Evolutionary conservation across 164 flowering plant species (phyloP).

Genomic region (Chimonanthus salicifolius): DNA sequence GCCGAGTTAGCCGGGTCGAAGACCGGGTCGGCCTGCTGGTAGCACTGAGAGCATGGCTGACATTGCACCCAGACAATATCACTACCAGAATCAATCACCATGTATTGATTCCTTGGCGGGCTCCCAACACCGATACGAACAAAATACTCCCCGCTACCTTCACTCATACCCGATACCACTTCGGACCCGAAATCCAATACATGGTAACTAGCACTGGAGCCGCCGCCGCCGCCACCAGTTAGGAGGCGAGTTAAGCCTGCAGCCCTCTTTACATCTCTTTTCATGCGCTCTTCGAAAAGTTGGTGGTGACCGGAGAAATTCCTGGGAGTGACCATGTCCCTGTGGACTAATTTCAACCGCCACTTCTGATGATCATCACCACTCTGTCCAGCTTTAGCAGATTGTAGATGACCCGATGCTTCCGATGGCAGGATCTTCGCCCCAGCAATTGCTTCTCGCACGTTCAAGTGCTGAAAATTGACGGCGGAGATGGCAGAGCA

Average conservation of each 20-base stretch:
- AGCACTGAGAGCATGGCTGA: constrained; percentile 71
- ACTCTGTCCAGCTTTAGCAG: constrained; percentile 2
- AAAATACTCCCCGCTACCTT: constrained; percentile 90
- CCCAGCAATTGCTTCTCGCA: constrained; percentile 27
- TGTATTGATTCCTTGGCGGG: constrained; percentile 64
- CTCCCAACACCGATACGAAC: constrained; percentile 85
- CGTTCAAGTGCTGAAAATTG: constrained; percentile 32
- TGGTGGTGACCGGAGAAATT: constrained; percentile 18
- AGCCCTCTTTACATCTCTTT: constrained; percentile 49
- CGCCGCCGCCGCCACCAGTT: neutral
- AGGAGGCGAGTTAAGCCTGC: constrained; percentile 32
- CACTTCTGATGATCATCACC: constrained; percentile 3
- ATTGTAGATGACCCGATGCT: constrained; percentile 6
- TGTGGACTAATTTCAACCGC: constrained; percentile 21
- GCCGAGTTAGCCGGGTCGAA: constrained; percentile 73
- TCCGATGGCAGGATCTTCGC: neutral
- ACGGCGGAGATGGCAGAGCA: neutral
- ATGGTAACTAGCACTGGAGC: constrained; percentile 15
- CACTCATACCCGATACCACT: constrained; percentile 82
- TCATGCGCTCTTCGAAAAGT: constrained; percentile 40
- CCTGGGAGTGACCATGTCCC: constrained; percentile 12
- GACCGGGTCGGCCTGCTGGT: constrained; percentile 78
- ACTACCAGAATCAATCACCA: constrained; percentile 86
- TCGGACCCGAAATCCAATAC: constrained; percentile 69
- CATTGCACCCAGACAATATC: constrained; percentile 94